phyloP scores from a whole-genome alignment of 1,284 basidiomycete species.

The Rhodotorula glutinis region DNA sequence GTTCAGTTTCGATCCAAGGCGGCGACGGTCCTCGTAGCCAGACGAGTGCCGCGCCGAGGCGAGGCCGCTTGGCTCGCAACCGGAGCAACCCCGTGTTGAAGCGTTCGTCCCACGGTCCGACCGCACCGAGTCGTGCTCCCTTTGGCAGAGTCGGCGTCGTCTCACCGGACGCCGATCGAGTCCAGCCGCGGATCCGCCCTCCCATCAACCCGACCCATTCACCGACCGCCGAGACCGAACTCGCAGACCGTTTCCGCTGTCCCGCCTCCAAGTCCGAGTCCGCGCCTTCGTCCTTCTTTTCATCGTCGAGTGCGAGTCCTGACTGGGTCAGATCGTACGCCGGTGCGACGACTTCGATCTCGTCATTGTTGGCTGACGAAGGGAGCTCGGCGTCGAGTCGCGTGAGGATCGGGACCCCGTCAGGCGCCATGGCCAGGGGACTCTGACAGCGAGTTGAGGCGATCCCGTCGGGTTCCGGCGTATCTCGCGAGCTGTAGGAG shows the following conservation, averaged over 20 bases:
- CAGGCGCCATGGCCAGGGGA: too few relatives aligned
- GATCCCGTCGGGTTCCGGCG: too few relatives aligned
- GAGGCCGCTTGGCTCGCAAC: neutral
- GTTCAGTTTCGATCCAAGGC: slow-evolving; percentile 21
- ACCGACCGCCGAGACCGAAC: neutral
- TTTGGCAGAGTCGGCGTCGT: neutral
- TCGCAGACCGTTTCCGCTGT: neutral
- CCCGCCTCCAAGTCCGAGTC: neutral
- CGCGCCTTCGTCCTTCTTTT: neutral
- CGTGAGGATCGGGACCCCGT: too few relatives aligned
- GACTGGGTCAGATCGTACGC: neutral
- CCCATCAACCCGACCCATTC: neutral
- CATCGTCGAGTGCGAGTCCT: neutral
- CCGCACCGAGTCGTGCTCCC: slow-evolving; percentile 12
- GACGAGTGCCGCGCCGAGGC: slow-evolving; percentile 5
- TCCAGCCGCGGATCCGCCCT: neutral
- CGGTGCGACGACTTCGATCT: neutral
- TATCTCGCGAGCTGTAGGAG: too few relatives aligned
- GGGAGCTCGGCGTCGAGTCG: neutral
- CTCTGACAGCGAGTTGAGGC: too few relatives aligned
- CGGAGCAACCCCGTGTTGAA: slow-evolving; percentile 9
- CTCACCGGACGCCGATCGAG: neutral
- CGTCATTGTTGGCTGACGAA: neutral
- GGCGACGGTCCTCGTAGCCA: slow-evolving; percentile 32
- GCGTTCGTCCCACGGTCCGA: slow-evolving; percentile 7